These are phyloP conservation scores for Funneliformis mosseae DNA, from an alignment of 192 early-diverging fungal genomes.

Conservation along the genomic window DNA sequence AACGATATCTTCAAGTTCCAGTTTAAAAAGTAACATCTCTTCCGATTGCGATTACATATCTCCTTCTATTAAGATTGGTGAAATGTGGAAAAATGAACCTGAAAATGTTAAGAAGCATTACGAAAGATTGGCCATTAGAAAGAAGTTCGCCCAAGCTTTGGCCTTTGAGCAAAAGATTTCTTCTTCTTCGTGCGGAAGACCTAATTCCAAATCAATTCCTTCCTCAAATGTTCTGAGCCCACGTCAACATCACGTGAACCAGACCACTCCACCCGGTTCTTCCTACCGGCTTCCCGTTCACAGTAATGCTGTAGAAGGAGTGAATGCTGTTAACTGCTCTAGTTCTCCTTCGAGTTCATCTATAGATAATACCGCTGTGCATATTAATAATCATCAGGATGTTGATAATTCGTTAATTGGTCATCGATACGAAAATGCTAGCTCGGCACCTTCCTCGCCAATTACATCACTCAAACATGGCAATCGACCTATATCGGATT, in stretches of 20 bases:
- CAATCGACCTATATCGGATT: not conserved
- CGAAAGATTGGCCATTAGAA: not conserved
- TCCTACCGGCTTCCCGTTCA: not conserved
- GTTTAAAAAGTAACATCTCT: not conserved
- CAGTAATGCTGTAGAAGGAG: not conserved
- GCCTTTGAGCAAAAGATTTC: not conserved
- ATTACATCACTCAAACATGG: not conserved
- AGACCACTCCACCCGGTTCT: not conserved
- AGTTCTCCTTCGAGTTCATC: no score
- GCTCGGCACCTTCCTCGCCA: not conserved
- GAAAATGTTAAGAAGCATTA: not conserved
- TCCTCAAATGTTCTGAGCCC: not conserved
- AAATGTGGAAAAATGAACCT: slow-evolving; percentile 3
- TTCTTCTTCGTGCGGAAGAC: not conserved
- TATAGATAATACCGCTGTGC: not conserved
- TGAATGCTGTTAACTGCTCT: not conserved
- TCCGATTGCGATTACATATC: not conserved
- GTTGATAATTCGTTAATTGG: not conserved
- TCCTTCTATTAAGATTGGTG: not conserved
- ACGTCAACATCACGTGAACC: not conserved
- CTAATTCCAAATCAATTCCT: not conserved
- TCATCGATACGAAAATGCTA: not conserved
- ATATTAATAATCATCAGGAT: not conserved
- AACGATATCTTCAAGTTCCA: not conserved
- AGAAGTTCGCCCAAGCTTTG: not conserved